A percentile compares a stretch with the other conserved stretches of the same genome.
Evolutionary conservation across 2,329 filamentous ascomycete species (phyloP).

Genomic region (Teratosphaeria destructans): DNA sequence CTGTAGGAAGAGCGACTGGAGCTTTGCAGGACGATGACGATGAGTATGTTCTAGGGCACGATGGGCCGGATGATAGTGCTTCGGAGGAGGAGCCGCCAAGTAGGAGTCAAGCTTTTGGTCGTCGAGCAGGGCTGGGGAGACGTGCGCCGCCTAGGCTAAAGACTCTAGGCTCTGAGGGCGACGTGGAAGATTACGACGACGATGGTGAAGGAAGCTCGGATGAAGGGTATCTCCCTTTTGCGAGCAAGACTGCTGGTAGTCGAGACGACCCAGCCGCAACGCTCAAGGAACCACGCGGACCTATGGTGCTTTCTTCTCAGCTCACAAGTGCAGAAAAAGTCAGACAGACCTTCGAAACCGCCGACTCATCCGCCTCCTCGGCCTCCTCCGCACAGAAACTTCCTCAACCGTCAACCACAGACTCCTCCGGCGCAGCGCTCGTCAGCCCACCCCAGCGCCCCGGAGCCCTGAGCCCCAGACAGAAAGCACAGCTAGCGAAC

Average conservation of each 20-base stretch:
- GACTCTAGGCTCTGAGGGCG: constrained; percentile 19
- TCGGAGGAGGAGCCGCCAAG: constrained; percentile 27
- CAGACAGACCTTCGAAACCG: constrained; percentile 1
- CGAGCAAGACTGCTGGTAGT: constrained; percentile 12
- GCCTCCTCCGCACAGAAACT: constrained; percentile 24
- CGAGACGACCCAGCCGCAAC: constrained; percentile 17
- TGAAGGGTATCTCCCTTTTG: constrained; percentile 33
- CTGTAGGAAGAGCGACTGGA: constrained; percentile 9
- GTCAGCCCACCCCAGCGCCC: constrained; percentile 6
- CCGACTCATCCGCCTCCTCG: constrained; percentile 32
- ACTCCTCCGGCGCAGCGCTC: constrained; percentile 10
- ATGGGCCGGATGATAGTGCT: constrained; percentile 19
- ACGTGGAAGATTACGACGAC: constrained; percentile 36
- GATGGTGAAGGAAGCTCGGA: constrained; percentile 42
- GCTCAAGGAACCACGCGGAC: constrained; percentile 5
- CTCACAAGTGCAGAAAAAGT: constrained; percentile 1
- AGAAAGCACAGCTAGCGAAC: constrained; percentile 48
- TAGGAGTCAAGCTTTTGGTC: constrained; percentile 35
- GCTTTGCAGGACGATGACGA: constrained; percentile 15
- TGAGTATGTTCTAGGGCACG: constrained; percentile 19
- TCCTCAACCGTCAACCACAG: constrained; percentile 1
- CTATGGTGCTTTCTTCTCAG: neutral
- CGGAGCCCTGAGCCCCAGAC: constrained; percentile 38
- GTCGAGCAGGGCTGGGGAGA: constrained; percentile 24
- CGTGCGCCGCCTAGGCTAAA: constrained; percentile 19